A percentile compares a stretch with the other conserved stretches of the same genome.
Evolutionary conservation across 1,284 basidiomycete genomes (phyloP).

Genomic region (Sporisorium sorghi): DNA sequence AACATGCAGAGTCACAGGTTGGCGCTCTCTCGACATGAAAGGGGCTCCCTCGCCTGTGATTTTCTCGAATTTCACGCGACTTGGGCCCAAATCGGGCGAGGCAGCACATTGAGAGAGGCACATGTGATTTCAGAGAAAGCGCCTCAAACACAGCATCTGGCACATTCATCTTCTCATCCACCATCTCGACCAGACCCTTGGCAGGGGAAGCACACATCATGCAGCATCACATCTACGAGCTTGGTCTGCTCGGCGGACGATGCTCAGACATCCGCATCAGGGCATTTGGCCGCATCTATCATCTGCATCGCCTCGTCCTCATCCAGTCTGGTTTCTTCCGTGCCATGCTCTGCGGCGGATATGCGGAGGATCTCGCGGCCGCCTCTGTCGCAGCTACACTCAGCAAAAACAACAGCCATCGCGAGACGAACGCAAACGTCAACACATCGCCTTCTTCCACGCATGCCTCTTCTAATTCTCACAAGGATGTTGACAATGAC

Average conservation of each 20-base stretch:
- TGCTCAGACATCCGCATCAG: constrained; percentile 58
- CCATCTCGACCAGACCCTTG: not conserved
- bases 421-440: constrained; percentile 9
- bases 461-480: not conserved
- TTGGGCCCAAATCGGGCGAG: not conserved
- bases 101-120: not conserved
- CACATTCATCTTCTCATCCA: no score
- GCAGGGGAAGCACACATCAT: constrained; percentile 11
- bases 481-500: constrained; percentile 23
- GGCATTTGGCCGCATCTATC: constrained; percentile 60
- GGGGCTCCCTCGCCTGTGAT: not conserved
- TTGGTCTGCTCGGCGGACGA: constrained; percentile 45
- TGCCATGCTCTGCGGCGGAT: constrained; percentile 60
- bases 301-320: constrained; percentile 59
- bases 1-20: not conserved
- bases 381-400: constrained; percentile 40
- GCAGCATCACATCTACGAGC: constrained; percentile 52
- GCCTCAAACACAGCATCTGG: no score
- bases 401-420: constrained; percentile 34
- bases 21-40: not conserved
- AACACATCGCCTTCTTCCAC: no score
- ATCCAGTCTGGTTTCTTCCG: constrained; percentile 64
- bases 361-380: constrained; percentile 50
- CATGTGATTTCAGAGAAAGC: constrained; percentile 3
- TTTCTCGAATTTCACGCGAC: not conserved